These are phyloP conservation scores for Alliaria petiolata DNA, from an alignment of 345 rosid species.

Conservation along the genomic window DNA sequence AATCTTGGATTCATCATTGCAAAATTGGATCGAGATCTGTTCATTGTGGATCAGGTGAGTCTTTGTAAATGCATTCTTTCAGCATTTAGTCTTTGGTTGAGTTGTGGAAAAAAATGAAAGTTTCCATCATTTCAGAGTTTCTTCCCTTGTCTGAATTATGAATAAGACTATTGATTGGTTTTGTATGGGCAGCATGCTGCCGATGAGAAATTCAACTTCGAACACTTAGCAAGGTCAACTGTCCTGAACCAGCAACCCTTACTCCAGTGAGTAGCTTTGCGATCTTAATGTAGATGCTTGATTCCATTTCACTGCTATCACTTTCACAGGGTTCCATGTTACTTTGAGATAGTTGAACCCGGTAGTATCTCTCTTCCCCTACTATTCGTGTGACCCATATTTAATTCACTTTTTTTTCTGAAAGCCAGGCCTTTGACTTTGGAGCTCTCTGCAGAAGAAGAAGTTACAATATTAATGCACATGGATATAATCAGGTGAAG, in stretches of 20 bases:
- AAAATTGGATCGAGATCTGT: conserved; percentile 81
- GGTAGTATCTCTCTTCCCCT: not conserved
- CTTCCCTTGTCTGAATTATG: not conserved
- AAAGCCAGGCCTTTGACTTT: conserved; percentile 62
- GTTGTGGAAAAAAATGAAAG: no score
- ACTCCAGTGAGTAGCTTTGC: conserved; percentile 62
- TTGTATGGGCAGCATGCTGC: conserved; percentile 86
- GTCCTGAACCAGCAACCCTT: conserved; percentile 93
- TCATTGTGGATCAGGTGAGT: conserved; percentile 95
- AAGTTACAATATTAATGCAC: conserved; percentile 75
- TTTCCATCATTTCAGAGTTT: not conserved
- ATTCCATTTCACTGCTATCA: conserved; percentile 3
- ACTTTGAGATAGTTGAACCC: not conserved
- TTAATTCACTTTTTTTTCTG: not conserved
- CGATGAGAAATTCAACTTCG: conserved; percentile 96
- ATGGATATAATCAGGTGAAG: conserved; percentile 80
- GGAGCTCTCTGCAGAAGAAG: conserved; percentile 97
- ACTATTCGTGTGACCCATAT: not conserved
- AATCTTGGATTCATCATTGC: conserved; percentile 97
- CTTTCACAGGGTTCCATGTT: not conserved
- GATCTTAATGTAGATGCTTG: conserved; percentile 16
- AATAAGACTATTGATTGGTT: conserved; percentile 15
- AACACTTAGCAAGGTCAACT: conserved; percentile 75
- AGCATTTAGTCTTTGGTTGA: not conserved
- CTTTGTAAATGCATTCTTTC: conserved; percentile 16